phyloP scores from a whole-genome alignment of 345 rosid species.

The Pugionium cornutum region DNA sequence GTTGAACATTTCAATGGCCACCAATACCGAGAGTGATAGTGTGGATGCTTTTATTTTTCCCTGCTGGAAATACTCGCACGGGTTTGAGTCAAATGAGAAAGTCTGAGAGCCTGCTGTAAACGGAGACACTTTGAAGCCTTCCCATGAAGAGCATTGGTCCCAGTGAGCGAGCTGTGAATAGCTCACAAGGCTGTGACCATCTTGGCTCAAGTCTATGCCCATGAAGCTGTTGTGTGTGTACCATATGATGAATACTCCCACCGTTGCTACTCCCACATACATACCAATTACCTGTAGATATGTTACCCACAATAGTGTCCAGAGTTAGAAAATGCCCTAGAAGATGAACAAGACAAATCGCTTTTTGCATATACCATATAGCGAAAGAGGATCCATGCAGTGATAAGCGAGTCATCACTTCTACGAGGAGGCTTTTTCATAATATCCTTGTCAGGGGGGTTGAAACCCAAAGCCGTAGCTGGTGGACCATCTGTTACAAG shows the following conservation, averaged over 20 bases:
- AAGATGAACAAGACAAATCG: constrained; percentile 1
- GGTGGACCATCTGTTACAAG: constrained; percentile 99
- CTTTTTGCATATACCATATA: constrained; percentile 59
- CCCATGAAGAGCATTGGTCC: constrained; percentile 82
- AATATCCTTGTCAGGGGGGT: constrained; percentile 89
- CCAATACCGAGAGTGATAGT: constrained; percentile 87
- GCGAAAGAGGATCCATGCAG: constrained; percentile 96
- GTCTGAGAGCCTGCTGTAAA: constrained; percentile 74
- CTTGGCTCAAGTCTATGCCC: constrained; percentile 87
- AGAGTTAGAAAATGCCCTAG: not conserved
- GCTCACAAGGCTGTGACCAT: constrained; percentile 83
- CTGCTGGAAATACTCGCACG: constrained; percentile 77
- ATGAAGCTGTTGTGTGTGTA: constrained; percentile 69
- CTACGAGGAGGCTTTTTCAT: constrained; percentile 95
- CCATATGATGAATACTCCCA: constrained; percentile 94
- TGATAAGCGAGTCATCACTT: constrained; percentile 89
- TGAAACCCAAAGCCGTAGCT: constrained; percentile 96
- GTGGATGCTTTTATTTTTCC: constrained; percentile 93
- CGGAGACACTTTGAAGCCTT: constrained; percentile 60
- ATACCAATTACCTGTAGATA: constrained; percentile 77
- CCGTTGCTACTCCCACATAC: constrained; percentile 91
- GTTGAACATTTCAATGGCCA: constrained; percentile 96
- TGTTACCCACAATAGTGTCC: not conserved
- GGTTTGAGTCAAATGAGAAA: constrained; percentile 55
- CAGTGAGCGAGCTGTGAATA: constrained; percentile 84